These are phyloP conservation scores for Mycena alexandri DNA, from an alignment of 768 basidiomycete species.

Conservation along the genomic window DNA sequence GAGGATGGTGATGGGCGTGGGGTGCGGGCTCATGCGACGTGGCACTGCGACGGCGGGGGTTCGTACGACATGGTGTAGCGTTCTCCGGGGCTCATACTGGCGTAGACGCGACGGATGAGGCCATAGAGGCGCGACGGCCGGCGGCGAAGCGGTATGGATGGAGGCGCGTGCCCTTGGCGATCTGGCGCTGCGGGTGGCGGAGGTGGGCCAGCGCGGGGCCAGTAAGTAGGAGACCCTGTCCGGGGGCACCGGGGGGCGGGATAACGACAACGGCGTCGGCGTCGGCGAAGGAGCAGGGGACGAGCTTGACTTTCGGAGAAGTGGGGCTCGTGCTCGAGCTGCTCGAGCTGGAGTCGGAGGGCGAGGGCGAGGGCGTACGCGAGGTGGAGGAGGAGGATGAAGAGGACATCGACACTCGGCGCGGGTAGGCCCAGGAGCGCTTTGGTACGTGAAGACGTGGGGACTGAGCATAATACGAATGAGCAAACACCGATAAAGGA, in stretches of 20 bases:
- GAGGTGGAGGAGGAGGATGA: constrained; percentile 54
- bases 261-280: constrained; percentile 63
- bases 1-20: too few species aligned
- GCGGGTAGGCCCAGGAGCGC: constrained; percentile 39
- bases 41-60: too few species aligned
- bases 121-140: neutral
- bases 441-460: constrained; percentile 35
- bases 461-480: neutral
- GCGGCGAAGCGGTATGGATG: constrained; percentile 28
- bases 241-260: constrained; percentile 27
- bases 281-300: constrained; percentile 63
- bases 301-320: constrained; percentile 53
- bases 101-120: too few species aligned
- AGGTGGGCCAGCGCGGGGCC: constrained; percentile 23
- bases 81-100: too few species aligned
- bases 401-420: constrained; percentile 42
- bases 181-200: constrained; percentile 24
- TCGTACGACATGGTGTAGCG: too few species aligned
- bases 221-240: constrained; percentile 18
- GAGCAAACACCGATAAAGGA: constrained; percentile 1
- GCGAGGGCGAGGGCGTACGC: constrained; percentile 46
- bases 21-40: too few species aligned
- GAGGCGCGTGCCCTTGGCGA: constrained; percentile 27
- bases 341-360: constrained; percentile 36
- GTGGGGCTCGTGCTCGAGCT: constrained; percentile 39